Evolutionary conservation across 495 filamentous ascomycete genomes (phyloP).

Genomic region (Immersiella caudata): DNA sequence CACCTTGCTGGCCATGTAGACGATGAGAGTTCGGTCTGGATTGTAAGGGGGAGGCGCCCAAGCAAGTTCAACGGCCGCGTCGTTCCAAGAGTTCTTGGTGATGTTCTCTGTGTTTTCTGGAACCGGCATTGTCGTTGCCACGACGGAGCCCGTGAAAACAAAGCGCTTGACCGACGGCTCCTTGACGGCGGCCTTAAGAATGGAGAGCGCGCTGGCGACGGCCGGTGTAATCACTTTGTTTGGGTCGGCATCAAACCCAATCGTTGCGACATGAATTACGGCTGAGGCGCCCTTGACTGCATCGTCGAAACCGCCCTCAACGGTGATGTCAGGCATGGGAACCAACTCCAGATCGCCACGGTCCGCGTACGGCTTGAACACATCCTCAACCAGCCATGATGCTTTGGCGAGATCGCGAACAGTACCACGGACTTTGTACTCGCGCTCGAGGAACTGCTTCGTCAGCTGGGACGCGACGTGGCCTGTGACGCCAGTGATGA

Average conservation of each 20-base stretch:
- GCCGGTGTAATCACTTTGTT: slow-evolving; percentile 44
- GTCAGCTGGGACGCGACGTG: slow-evolving; percentile 54
- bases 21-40: slow-evolving; percentile 23
- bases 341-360: slow-evolving; percentile 34
- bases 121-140: slow-evolving; percentile 38
- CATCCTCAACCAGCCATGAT: slow-evolving; percentile 40
- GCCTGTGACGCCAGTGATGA: slow-evolving; percentile 58
- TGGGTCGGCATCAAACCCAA: slow-evolving; percentile 39
- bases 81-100: slow-evolving; percentile 51
- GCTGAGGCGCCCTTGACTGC: slow-evolving; percentile 42
- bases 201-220: slow-evolving; percentile 39
- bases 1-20: slow-evolving; percentile 53
- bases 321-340: slow-evolving; percentile 33
- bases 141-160: slow-evolving; percentile 54
- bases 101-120: slow-evolving; percentile 32
- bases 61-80: slow-evolving; percentile 42
- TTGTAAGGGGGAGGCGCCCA: slow-evolving; percentile 42
- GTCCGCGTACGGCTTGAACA: slow-evolving; percentile 44
- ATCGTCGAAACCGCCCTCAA: slow-evolving; percentile 41
- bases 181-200: slow-evolving; percentile 48
- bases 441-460: slow-evolving; percentile 47
- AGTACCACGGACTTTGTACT: slow-evolving; percentile 54
- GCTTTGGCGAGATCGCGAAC: slow-evolving; percentile 42
- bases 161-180: slow-evolving; percentile 49
- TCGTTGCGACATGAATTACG: slow-evolving; percentile 47